Evolutionary conservation across 768 basidiomycete species (phyloP), one percentile per base, ranked within the genome.

Genomic region (Lactifluus rugatus): DNA sequence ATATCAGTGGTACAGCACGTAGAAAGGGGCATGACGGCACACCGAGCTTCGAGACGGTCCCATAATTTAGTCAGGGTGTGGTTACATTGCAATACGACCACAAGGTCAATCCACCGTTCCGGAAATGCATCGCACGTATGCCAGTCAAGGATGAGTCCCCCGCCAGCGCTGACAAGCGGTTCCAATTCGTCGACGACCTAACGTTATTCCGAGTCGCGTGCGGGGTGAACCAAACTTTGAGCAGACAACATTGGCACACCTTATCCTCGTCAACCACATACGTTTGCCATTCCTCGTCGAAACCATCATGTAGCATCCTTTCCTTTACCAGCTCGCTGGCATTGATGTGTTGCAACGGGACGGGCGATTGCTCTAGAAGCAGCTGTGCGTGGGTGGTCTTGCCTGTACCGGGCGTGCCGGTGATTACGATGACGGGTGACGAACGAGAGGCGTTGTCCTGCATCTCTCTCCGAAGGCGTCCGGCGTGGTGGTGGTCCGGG

Each of bases 221-320:
- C 13, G 32, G 23, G 14, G 10, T 34, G 10, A 10, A 2, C n/a
- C 14, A 9, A n/a, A 6, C 6, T n/a, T n/a, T 16, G 16, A 45
- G 25, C 10, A 31, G 36, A 46, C 9, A n/a, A 54, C 32, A 25
- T 7, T 3, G 26, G 52, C 23, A 67, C 62, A 93, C 93, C 79
- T 91, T 90, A 75, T 99, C 96, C 70, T 99, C 96, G 67, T 98
- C 92, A 9, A 96, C 89, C 2, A 84, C 87, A 70, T 90, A 96
- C 50, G 82, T 85, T 67, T 94, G 85, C 96, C 96, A 99, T 68
- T 97, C 93, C 21, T 93, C 81, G 68, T 99, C 91, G 67, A 81
- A 98, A 0, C 85, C 82, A 60, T 89, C 82, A 67, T 93, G 87
- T 5, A 96, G 77, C 1, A 77, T 80, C 48, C 82, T 81, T 65